Conservation (phyloP, 1,284 basidiomycete species). For the Papiliotrema fonsecae region DNA sequence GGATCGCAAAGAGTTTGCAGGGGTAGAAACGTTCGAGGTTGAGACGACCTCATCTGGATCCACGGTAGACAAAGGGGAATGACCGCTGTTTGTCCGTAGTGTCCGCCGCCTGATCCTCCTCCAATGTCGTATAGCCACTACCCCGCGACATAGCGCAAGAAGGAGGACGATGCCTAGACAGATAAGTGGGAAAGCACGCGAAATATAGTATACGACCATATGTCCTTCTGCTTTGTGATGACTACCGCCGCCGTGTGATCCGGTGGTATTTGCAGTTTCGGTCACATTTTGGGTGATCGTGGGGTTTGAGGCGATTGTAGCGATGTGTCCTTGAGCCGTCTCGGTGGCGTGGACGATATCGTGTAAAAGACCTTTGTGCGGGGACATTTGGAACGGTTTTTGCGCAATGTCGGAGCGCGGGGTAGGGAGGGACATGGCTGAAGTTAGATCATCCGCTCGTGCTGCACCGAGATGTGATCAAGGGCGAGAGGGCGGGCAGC, state of each 20-base stretch:
- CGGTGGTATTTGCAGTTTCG: background rate
- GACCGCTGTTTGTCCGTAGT: background rate
- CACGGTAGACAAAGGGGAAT: background rate
- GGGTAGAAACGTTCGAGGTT: no score
- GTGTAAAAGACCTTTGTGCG: background rate
- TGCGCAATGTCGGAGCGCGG: background rate
- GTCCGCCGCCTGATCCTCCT: background rate
- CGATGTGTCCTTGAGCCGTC: background rate
- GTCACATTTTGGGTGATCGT: background rate
- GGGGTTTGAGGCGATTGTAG: background rate
- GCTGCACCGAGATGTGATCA: background rate
- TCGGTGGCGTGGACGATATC: background rate
- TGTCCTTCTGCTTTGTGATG: background rate
- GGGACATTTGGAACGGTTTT: no score
- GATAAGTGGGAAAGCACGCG: constrained; percentile 1
- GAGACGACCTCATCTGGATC: background rate
- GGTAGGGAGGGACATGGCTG: background rate
- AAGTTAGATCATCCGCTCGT: background rate
- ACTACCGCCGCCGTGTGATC: background rate
- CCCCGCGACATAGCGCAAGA: constrained; percentile 2
- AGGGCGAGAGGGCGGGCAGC: background rate
- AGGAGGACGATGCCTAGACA: constrained; percentile 2
- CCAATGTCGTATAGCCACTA: background rate
- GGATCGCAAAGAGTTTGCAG: no score
- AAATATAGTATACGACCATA: background rate